phyloP scores from a whole-genome alignment of 768 basidiomycete genomes.

The Astraeus odoratus region DNA sequence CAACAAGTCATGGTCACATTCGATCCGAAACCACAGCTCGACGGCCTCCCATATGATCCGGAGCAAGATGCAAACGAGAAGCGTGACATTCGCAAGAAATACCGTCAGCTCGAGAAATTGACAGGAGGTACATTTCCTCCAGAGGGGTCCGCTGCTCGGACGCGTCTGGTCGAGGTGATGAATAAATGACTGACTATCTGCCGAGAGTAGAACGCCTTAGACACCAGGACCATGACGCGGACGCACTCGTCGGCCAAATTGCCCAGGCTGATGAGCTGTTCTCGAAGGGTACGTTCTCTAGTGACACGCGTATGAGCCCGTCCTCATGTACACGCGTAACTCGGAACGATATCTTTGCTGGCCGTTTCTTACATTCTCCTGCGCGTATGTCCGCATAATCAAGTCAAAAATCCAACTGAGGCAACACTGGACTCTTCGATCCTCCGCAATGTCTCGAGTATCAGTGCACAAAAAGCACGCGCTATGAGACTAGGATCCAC shows the following conservation, averaged over 20 bases:
- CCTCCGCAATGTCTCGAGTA: conserved; percentile 67
- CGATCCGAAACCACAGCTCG: conserved; percentile 6
- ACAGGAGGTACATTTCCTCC: conserved; percentile 46
- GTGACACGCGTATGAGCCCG: neutral
- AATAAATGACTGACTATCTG: neutral
- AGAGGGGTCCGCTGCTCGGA: too few relatives aligned
- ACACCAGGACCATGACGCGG: conserved; percentile 49
- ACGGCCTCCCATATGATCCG: conserved; percentile 60
- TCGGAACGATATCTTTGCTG: too few relatives aligned
- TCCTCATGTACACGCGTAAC: too few relatives aligned
- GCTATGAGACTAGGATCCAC: conserved; percentile 83
- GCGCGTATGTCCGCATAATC: neutral
- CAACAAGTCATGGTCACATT: conserved; percentile 14
- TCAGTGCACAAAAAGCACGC: conserved; percentile 83
- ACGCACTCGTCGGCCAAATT: conserved; percentile 50
- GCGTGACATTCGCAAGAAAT: conserved; percentile 64
- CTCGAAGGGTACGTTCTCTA: conserved; percentile 42
- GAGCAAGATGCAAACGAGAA: conserved; percentile 81
- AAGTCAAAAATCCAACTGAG: conserved; percentile 78
- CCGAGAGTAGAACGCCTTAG: conserved; percentile 37
- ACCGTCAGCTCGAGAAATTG: conserved; percentile 56
- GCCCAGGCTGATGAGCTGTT: conserved; percentile 56
- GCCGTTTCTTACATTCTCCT: neutral
- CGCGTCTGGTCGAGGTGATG: neutral
- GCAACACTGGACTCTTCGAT: conserved; percentile 86